Evolutionary conservation across 2,329 filamentous ascomycete genomes (phyloP), one percentile per base, ranked within the genome.

Genomic region (Teratosphaeriaceae sp.): DNA sequence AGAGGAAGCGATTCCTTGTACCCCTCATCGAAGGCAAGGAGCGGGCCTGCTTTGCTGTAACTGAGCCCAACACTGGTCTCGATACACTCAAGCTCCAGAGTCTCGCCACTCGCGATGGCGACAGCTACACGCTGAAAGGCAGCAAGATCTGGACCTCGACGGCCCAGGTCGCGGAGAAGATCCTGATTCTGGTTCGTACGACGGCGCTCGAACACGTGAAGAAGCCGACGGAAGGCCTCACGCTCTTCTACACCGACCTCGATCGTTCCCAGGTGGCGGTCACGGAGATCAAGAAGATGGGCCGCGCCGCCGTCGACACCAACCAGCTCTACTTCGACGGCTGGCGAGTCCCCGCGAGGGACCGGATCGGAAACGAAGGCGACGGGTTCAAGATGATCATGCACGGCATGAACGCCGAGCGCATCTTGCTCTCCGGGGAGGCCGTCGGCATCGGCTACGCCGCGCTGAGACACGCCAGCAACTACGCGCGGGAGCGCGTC

Each of bases 381-480:
- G 61, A 68, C 6, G 69, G 69, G 1, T 72, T 71, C 52, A 69
- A 68, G 46, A 64, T 69, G 54, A 70, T 88, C 40, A 73, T 88
- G 19, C 82, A 87, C 54, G 84, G 85, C 2, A 86, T 88, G 82
- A 88, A 88, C 50, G 84, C 84, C 0, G 84, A 88, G 61, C 72
- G 84, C 2, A 86, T 84, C 57, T 72, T 88, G 0, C 67, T 88
- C 78, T 8, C 65, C 81, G 21, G 68, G 71, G 43, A 78, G 71
- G 70, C 69, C 2, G 51, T 72, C 1, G 70, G 70, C 0, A 58
- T 72, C 0, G 70, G 70, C 0, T 72, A 63, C 48, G 68, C 65
- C 0, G 68, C 69, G 1, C 50, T 73, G 2, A 54, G 67, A 4
- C 58, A 61, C 49, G 84, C 84, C 0, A 71, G 79, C 0, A 69